A percentile compares a stretch with the other conserved stretches of the same genome.
phyloP scores from a whole-genome alignment of 2,329 filamentous ascomycete species.

The Fusarium sp. region DNA sequence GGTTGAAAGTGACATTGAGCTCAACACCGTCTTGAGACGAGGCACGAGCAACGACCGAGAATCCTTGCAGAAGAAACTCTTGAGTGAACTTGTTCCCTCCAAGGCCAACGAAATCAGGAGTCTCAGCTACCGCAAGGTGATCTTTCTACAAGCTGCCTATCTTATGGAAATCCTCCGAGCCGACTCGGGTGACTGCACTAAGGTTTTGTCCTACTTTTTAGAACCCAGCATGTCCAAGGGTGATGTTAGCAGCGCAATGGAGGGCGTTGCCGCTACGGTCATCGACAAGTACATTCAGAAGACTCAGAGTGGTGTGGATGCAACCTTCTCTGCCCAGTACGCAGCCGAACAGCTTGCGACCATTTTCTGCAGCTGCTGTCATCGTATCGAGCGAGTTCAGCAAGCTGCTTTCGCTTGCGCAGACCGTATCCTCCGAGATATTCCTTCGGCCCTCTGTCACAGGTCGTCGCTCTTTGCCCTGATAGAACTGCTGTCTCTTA shows the following conservation, averaged over 20 bases:
- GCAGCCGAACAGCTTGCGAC: slow-evolving; percentile 87
- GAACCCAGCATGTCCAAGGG: slow-evolving; percentile 82
- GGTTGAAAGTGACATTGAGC: slow-evolving; percentile 93
- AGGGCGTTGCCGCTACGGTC: slow-evolving; percentile 72
- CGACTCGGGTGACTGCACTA: slow-evolving; percentile 87
- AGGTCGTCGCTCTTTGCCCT: slow-evolving; percentile 91
- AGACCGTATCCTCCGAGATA: slow-evolving; percentile 83
- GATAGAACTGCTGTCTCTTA: slow-evolving; percentile 88
- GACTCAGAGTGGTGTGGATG: slow-evolving; percentile 75
- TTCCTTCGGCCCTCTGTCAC: slow-evolving; percentile 91
- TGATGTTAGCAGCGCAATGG: slow-evolving; percentile 73
- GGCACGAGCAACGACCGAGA: slow-evolving; percentile 85
- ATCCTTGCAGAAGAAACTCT: slow-evolving; percentile 80
- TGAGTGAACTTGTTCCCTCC: slow-evolving; percentile 78
- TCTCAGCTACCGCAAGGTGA: slow-evolving; percentile 87
- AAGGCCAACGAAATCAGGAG: slow-evolving; percentile 82
- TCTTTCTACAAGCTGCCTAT: slow-evolving; percentile 91
- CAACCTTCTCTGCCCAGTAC: slow-evolving; percentile 88
- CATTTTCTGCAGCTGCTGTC: slow-evolving; percentile 90
- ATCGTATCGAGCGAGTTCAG: slow-evolving; percentile 91
- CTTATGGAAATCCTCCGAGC: slow-evolving; percentile 90
- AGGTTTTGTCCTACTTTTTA: slow-evolving; percentile 91
- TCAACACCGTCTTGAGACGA: slow-evolving; percentile 91
- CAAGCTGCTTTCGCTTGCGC: slow-evolving; percentile 85
- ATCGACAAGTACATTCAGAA: slow-evolving; percentile 83